These are phyloP conservation scores for Tagetes erecta DNA, from an alignment of 129 eudicot genomes.

Conservation along the genomic window DNA sequence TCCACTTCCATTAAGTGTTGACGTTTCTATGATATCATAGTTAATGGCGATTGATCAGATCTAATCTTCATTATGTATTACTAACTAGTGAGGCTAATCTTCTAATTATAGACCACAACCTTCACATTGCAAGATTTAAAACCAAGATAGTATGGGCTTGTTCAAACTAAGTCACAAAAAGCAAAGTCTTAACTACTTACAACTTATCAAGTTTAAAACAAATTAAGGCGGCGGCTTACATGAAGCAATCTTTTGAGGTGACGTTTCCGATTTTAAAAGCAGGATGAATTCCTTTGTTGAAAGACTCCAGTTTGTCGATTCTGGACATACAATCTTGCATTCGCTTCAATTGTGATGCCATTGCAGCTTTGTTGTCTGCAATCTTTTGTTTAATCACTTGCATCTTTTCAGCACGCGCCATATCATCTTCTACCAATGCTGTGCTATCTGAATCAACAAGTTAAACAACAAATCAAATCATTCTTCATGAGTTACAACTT, in stretches of 20 bases:
- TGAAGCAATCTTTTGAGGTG: conserved; percentile 26
- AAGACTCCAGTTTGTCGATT: conserved; percentile 63
- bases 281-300: conserved; percentile 56
- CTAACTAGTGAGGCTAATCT: no score
- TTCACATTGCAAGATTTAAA: no score
- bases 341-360: conserved; percentile 60
- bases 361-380: conserved; percentile 49
- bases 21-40: no score
- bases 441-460: conserved; percentile 30
- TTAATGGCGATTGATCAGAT: no score
- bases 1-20: no score
- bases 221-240: conserved; percentile 2
- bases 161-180: no score
- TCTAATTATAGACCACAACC: no score
- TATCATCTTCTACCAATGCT: conserved; percentile 29
- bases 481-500: conserved; percentile 2
- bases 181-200: no score
- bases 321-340: conserved; percentile 64
- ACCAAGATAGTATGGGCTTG: no score
- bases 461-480: neutral
- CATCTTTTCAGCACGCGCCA: conserved; percentile 41
- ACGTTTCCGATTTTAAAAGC: conserved; percentile 63
- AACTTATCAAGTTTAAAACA: no score
- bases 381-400: conserved; percentile 61
- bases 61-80: no score